Evolutionary conservation across 2,329 filamentous ascomycete genomes (phyloP).

Genomic region (Penicillium frequentans): DNA sequence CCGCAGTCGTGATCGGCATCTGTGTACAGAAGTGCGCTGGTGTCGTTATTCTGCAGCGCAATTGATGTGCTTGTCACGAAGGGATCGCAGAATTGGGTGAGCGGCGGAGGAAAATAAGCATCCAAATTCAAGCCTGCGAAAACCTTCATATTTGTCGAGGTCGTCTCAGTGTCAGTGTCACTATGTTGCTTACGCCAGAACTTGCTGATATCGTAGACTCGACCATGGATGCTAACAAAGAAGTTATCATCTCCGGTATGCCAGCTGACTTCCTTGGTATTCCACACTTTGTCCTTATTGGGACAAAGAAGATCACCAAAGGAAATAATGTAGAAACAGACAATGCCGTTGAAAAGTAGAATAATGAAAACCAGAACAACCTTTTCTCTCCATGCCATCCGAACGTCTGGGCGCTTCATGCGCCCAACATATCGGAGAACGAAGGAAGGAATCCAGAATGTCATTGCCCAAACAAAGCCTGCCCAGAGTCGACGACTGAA

Average conservation of each 20-base stretch:
- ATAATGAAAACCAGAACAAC: constrained; percentile 80
- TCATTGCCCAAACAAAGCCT: constrained; percentile 76
- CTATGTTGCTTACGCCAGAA: constrained; percentile 87
- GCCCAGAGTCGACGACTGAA: constrained; percentile 74
- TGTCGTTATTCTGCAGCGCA: constrained; percentile 55
- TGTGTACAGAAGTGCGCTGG: constrained; percentile 60
- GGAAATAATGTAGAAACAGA: constrained; percentile 89
- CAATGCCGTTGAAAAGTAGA: constrained; percentile 71
- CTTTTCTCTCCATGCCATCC: constrained; percentile 97
- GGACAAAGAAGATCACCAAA: constrained; percentile 87
- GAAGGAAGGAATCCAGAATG: constrained; percentile 93
- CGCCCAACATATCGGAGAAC: constrained; percentile 77
- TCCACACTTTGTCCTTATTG: constrained; percentile 89
- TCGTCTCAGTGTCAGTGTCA: constrained; percentile 64
- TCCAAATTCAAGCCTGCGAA: constrained; percentile 79
- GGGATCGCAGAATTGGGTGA: constrained; percentile 71
- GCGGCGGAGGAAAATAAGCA: constrained; percentile 79
- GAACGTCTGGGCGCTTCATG: constrained; percentile 96
- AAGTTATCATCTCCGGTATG: constrained; percentile 76
- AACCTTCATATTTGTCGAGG: constrained; percentile 66
- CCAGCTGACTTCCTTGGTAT: constrained; percentile 63
- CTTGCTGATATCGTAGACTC: constrained; percentile 87
- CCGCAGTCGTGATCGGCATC: constrained; percentile 72
- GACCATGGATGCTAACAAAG: constrained; percentile 82
- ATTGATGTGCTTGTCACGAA: constrained; percentile 63